Conservation (phyloP, 2,329 filamentous ascomycete genomes). For the Talaromyces piceae region DNA sequence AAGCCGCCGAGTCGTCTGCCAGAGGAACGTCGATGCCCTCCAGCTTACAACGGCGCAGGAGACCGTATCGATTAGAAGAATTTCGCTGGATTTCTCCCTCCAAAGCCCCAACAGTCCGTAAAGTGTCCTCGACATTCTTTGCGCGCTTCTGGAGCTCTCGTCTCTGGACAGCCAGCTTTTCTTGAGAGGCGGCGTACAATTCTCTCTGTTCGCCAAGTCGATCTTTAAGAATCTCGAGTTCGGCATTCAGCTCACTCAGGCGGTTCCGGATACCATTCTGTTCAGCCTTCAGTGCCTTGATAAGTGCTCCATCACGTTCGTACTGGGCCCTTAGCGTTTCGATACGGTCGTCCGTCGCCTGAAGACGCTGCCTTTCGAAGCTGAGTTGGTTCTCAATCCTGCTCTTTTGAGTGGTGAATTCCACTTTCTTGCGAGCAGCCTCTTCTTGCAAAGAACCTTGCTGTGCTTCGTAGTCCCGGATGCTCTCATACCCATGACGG, state of each 20-base stretch:
- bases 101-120: conserved; percentile 68
- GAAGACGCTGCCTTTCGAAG: conserved; percentile 64
- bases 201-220: conserved; percentile 61
- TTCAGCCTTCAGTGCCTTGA: conserved; percentile 62
- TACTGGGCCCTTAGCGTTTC: conserved; percentile 59
- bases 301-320: conserved; percentile 59
- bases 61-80: conserved; percentile 71
- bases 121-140: conserved; percentile 69
- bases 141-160: conserved; percentile 74
- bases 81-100: conserved; percentile 83
- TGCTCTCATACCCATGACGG: conserved; percentile 76
- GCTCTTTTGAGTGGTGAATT: conserved; percentile 72
- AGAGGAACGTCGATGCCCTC: conserved; percentile 88
- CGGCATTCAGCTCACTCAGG: conserved; percentile 64
- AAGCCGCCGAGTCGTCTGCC: conserved; percentile 56
- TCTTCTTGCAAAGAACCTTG: conserved; percentile 91
- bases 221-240: conserved; percentile 68
- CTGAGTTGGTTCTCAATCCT: conserved; percentile 53
- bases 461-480: conserved; percentile 87
- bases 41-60: conserved; percentile 83
- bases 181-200: conserved; percentile 60
- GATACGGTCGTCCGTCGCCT: conserved; percentile 63
- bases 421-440: conserved; percentile 73
- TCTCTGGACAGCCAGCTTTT: conserved; percentile 70
- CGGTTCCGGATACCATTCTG: conserved; percentile 67